phyloP scores from a whole-genome alignment of 495 filamentous ascomycete species.

The Neurospora terricola region DNA sequence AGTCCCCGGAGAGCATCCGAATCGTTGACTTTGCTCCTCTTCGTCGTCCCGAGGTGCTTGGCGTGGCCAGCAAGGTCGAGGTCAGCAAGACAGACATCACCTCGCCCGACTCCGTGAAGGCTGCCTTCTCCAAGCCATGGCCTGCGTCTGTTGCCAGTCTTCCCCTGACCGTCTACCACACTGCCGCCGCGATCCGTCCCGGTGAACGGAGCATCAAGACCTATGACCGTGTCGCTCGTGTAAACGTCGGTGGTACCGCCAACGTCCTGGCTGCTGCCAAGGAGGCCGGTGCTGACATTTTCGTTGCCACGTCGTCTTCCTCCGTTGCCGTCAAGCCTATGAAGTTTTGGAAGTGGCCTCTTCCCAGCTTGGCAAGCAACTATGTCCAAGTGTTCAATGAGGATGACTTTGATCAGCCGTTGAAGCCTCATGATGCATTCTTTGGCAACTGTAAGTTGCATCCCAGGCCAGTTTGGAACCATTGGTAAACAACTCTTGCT shows the following conservation, averaged over 20 bases:
- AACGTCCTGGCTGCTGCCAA: conserved; percentile 46
- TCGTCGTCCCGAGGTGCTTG: conserved; percentile 26
- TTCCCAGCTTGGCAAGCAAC: conserved; percentile 28
- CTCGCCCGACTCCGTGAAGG: conserved; percentile 31
- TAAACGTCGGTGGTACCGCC: conserved; percentile 50
- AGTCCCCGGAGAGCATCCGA: conserved; percentile 42
- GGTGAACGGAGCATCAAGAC: conserved; percentile 37
- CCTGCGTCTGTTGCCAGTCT: conserved; percentile 29
- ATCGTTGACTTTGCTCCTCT: conserved; percentile 43
- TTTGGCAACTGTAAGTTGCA: conserved; percentile 41
- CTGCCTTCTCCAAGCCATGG: conserved; percentile 45
- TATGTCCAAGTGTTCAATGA: conserved; percentile 36
- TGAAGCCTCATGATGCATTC: conserved; percentile 37
- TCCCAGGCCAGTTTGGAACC: background rate
- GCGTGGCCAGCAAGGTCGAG: conserved; percentile 28
- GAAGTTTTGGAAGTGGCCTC: conserved; percentile 41
- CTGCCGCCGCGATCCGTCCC: conserved; percentile 41
- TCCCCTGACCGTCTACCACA: conserved; percentile 50
- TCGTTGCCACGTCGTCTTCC: conserved; percentile 51
- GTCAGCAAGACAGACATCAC: conserved; percentile 46
- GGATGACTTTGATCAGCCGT: conserved; percentile 34
- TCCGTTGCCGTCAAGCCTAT: conserved; percentile 35
- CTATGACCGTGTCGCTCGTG: conserved; percentile 35
- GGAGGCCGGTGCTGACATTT: conserved; percentile 38
- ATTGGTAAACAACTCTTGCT: background rate